phyloP scores from a whole-genome alignment of 2,329 filamentous ascomycete genomes.

The Xylaria sp. region DNA sequence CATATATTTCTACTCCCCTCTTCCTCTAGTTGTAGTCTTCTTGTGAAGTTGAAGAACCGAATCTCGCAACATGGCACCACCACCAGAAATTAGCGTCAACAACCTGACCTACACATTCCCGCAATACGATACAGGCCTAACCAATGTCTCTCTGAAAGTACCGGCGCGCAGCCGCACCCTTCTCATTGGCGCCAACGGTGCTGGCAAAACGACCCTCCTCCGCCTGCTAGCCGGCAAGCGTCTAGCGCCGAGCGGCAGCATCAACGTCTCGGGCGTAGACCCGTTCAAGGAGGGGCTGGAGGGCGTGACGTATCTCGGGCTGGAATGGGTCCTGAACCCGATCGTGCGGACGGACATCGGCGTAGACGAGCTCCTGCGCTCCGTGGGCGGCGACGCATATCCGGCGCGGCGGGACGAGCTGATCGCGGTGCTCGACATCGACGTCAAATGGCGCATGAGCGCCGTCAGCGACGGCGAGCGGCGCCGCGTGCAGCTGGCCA shows the following conservation, averaged over 20 bases:
- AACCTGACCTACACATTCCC: conserved; percentile 90
- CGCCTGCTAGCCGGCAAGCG: conserved; percentile 95
- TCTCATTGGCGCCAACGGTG: conserved; percentile 95
- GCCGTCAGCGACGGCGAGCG: conserved; percentile 94
- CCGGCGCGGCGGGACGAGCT: conserved; percentile 86
- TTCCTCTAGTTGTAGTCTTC: background rate
- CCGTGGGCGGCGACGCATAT: conserved; percentile 87
- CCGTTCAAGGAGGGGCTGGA: conserved; percentile 91
- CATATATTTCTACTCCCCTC: background rate
- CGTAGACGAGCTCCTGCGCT: conserved; percentile 84
- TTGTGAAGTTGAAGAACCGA: background rate
- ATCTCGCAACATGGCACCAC: conserved; percentile 34
- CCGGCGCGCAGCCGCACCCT: conserved; percentile 88
- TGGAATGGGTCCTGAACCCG: conserved; percentile 98
- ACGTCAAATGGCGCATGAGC: conserved; percentile 93
- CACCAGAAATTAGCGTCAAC: conserved; percentile 71
- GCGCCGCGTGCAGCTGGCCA: conserved; percentile 90
- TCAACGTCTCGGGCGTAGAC: conserved; percentile 84
- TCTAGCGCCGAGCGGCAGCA: conserved; percentile 79
- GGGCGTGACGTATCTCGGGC: conserved; percentile 95
- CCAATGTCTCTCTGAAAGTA: conserved; percentile 77
- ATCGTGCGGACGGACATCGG: conserved; percentile 97
- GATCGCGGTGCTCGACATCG: conserved; percentile 88
- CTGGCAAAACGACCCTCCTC: conserved; percentile 96
- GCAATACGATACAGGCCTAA: conserved; percentile 82